phyloP scores from a whole-genome alignment of 768 basidiomycete genomes.

The Chalciporus piperatus region DNA sequence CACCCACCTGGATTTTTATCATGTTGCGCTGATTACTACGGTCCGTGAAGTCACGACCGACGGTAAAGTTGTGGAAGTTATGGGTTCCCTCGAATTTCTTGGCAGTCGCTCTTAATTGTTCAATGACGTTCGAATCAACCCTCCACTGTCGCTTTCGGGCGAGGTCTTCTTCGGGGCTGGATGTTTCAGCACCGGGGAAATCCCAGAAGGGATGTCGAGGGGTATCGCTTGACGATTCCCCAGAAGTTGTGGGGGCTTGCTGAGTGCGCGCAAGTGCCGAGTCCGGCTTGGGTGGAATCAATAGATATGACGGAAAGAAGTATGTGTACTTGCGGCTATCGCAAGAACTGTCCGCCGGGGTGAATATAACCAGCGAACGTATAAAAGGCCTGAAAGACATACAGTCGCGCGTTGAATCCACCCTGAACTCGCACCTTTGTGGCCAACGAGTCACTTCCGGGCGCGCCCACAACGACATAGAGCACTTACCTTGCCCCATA shows the following conservation, averaged over 20 bases:
- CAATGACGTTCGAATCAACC: conserved; percentile 49
- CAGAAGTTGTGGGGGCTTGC: conserved; percentile 27
- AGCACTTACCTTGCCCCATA: conserved; percentile 83
- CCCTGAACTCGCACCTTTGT: conserved; percentile 66
- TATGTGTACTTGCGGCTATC: conserved; percentile 98
- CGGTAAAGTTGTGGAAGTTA: conserved; percentile 98
- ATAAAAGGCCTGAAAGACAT: conserved; percentile 13
- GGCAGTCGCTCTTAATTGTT: conserved; percentile 52
- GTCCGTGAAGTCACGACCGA: conserved; percentile 82
- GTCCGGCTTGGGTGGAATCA: conserved; percentile 84
- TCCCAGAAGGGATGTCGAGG: conserved; percentile 64
- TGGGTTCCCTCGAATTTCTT: conserved; percentile 81
- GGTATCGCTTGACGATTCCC: conserved; percentile 15
- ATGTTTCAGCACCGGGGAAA: conserved; percentile 31
- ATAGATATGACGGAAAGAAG: conserved; percentile 89
- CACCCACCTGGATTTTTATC: conserved; percentile 74
- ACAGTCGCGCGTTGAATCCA: conserved; percentile 80
- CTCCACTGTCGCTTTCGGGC: conserved; percentile 73
- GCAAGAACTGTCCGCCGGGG: conserved; percentile 55
- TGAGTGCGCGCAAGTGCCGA: conserved; percentile 55
- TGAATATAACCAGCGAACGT: conserved; percentile 5
- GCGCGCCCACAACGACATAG: neutral
- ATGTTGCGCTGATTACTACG: conserved; percentile 82
- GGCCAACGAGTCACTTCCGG: neutral
- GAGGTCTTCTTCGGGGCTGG: conserved; percentile 56